Base-by-base conservation (phyloP, 371 early-diverging fungal species). In the Mucor saturninus region DNA sequence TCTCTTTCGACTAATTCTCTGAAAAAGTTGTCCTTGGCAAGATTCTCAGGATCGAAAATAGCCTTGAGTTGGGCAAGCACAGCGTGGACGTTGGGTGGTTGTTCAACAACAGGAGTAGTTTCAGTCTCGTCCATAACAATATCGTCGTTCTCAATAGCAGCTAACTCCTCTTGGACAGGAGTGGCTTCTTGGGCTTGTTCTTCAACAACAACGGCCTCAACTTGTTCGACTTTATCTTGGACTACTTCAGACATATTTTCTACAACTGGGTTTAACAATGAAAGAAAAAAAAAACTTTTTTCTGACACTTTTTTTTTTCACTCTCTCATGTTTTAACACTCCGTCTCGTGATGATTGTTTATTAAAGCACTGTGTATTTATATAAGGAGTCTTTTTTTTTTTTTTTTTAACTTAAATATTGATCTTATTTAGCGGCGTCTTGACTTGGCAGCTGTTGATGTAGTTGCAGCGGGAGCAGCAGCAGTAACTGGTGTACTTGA, bases 21-120 rank as follows among this genome's bases (percentile, higher is more conserved):
- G 56, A 81, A 75, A 57, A 81, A 81, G 21, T 65, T 68, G 50
- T 81, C 76, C 49, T 76, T 81, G 21, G 56, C 68, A 5, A 81
- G 61, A 51, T 78, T 74, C 30, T 76, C 76, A 14, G 64, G 53
- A 60, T 71, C 65, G 37, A 67, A 78, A 54, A 80, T 80, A 40
- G 55, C 58, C 3, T 68, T 50, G 2, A 80, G 56, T 55, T 79
- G 76, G 26, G 59, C 58, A 7, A 65, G 60, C 1, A 77, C 71
- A 54, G 64, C 37, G 14, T 62, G 54, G 40, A 63, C 71, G 21
- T 49, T 43, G 8, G 60, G 31, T 37, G 62, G 53, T 21, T 59
- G 48, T 15, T 59, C 58, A 45, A 37, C 45, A 14, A 54, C 30
- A 46, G 48, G 35, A 11, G 45, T 14, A n/a, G 30, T 13, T 13